Evolutionary conservation across 176 grass and related monocot species (phyloP), one percentile per base, ranked within the genome.

Genomic region (Oryza officinalis): DNA sequence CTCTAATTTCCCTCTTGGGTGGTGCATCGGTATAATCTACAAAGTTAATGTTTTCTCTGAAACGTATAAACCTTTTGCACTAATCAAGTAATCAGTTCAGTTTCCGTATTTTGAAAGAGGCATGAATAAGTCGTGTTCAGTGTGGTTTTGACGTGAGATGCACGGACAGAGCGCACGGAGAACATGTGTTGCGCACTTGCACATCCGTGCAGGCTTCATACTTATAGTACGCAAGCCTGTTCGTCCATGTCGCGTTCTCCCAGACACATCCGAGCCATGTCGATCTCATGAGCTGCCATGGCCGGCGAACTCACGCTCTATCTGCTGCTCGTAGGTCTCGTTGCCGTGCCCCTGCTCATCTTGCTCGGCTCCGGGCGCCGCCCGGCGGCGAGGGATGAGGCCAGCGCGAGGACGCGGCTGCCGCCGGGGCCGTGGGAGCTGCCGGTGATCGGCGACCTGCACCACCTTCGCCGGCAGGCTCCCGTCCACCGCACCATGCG

Each of bases 361-460:
- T 22, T 67, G n/a, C 54, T 80, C 28, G 26, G 12, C 28, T 35
- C 65, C 27, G 50, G 0, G 10, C 41, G 45, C 5, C 45, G 60
- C 14, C 17, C 13, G 20, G 23, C 6, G 18, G 41, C 22, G 12
- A 6, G 6, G 1, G 57, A 10, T 10, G 49, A 17, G 20, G 18
- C 8, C 11, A 7, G 18, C n/a, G 6, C 0, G n/a, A 4, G 22
- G 13, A 13, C 1, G 28, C 83, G 59, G 17, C 73, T 80, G 0
- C 92, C 88, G 22, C 86, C 83, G 14, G 73, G 86, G 1, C 94
- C 88, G 5, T 80, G 67, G 83, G 71, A 75, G 11, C 76, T 93
- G 43, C 88, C 86, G 2, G 33, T 93, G 49, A 49, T 93, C 33
- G 94, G 86, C 70, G 87, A 90, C 84, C 81, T 96, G 13, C 90